Percentiles rank a stretch among this genome's conserved stretches.
Conservation (phyloP, 1,284 basidiomycete genomes). For the Naganishia albida region DNA sequence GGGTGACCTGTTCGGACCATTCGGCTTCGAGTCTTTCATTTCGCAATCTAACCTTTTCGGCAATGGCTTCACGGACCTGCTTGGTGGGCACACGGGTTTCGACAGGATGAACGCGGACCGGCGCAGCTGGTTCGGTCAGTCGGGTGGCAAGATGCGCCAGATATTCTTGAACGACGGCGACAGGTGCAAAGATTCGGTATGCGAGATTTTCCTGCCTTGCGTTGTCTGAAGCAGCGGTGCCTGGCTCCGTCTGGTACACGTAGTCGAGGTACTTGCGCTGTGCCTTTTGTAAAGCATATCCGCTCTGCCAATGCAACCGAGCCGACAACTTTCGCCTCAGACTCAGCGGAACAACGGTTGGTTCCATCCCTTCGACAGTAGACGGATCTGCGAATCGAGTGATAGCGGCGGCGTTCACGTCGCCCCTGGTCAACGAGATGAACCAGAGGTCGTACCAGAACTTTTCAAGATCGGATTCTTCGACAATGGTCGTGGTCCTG, state of each 20-base stretch:
- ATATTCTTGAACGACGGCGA: constrained; percentile 2
- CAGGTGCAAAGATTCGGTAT: constrained; percentile 31
- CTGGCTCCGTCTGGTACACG: constrained; percentile 9
- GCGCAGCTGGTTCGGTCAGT: not conserved
- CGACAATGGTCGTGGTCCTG: not conserved
- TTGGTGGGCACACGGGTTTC: constrained; percentile 10
- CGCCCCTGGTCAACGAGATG: constrained; percentile 28
- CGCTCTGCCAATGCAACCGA: constrained; percentile 28
- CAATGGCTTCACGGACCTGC: constrained; percentile 26
- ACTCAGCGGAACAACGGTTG: not conserved
- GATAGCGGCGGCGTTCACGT: constrained; percentile 24
- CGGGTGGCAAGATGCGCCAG: constrained; percentile 13
- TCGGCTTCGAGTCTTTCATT: constrained; percentile 18
- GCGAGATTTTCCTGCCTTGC: constrained; percentile 8
- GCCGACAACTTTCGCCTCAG: constrained; percentile 8
- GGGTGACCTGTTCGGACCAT: constrained; percentile 17
- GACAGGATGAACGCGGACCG: not conserved
- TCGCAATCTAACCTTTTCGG: constrained; percentile 21
- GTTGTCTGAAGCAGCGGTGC: not conserved
- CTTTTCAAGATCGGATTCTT: constrained; percentile 1
- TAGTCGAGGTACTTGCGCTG: constrained; percentile 31
- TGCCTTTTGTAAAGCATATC: constrained; percentile 28
- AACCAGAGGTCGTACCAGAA: constrained; percentile 34
- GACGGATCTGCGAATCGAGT: not conserved
- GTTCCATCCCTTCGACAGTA: not conserved